Percentiles rank a stretch among this genome's conserved stretches.
Evolutionary conservation across 2,329 filamentous ascomycete species (phyloP).

Genomic region (Chaetomium olivaceum): DNA sequence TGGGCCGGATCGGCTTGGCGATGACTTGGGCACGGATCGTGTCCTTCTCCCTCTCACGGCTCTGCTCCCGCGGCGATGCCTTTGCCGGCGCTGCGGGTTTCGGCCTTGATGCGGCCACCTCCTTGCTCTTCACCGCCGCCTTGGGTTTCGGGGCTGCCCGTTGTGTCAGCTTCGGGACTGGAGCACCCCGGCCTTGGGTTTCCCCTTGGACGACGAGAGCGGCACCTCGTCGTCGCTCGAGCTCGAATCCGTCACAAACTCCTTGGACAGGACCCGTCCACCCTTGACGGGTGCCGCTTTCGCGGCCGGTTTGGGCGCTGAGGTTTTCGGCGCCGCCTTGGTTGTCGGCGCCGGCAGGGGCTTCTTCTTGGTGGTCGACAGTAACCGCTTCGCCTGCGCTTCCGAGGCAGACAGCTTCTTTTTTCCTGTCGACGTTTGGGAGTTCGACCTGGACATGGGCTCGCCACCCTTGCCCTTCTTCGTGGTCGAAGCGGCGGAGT

Average conservation of each 20-base stretch:
- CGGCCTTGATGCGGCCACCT: slow-evolving; percentile 39
- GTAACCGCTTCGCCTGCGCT: slow-evolving; percentile 57
- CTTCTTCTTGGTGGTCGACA: slow-evolving; percentile 49
- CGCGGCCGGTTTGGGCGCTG: slow-evolving; percentile 47
- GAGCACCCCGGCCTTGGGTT: slow-evolving; percentile 25
- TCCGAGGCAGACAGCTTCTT: slow-evolving; percentile 59
- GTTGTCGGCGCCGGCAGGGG: slow-evolving; percentile 40
- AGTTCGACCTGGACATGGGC: slow-evolving; percentile 35
- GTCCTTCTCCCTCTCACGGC: slow-evolving; percentile 38
- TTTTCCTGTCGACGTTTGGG: slow-evolving; percentile 51
- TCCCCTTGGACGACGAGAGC: slow-evolving; percentile 40
- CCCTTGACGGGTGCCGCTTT: slow-evolving; percentile 43
- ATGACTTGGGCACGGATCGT: slow-evolving; percentile 36
- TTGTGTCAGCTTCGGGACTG: slow-evolving; percentile 31
- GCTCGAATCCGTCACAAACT: slow-evolving; percentile 58
- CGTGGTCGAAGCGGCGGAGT: slow-evolving; percentile 37
- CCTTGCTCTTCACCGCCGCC: slow-evolving; percentile 32
- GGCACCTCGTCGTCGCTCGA: slow-evolving; percentile 54
- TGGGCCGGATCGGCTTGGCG: slow-evolving; percentile 37
- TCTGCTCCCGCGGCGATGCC: slow-evolving; percentile 18
- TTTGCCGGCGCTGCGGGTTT: slow-evolving; percentile 39
- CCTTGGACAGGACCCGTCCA: slow-evolving; percentile 54
- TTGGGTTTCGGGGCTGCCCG: slow-evolving; percentile 32
- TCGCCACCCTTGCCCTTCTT: slow-evolving; percentile 46
- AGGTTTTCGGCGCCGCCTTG: slow-evolving; percentile 42